Evolutionary conservation across 2,329 filamentous ascomycete species (phyloP), one percentile per base, ranked within the genome.

Genomic region (Dissoconium aciculare): DNA sequence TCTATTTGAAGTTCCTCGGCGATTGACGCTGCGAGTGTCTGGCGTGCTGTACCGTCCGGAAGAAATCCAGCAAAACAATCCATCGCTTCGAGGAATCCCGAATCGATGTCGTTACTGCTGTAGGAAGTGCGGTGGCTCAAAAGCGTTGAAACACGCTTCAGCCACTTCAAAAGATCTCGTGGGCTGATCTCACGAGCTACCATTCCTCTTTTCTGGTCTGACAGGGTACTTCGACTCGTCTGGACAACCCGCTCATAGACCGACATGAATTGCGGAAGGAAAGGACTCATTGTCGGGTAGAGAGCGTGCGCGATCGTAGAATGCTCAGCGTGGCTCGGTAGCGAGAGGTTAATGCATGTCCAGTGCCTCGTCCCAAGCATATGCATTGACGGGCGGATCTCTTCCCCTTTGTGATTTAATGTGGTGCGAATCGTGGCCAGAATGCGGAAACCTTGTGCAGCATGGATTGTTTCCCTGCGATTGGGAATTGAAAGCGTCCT

Each of bases 141-240:
- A 11, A 83, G 69, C 30, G 69, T 63, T 30, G 74, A 66, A 13
- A 94, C 62, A 36, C 89, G 71, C 27, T 73, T 70, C 46, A 84
- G 93, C 77, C 89, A 92, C 52, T 94, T 95, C 33, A 98, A 64
- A 6, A 98, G 62, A 53, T 95, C 89, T 42, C 79, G 66, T 15
- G 81, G 67, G 17, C 71, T 80, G 13, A 75, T 64, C 16, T 72
- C 67, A 35, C 77, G 69, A 8, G 69, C 64, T 39, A 57, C 70
- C 52, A 45, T 69, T 57, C 51, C 70, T 56, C 49, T 71, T 52
- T 50, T 69, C 34, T 58, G 61, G 0, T 60, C 59, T 27, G 52
- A 49, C 30, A 68, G 62, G 9, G 57, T 53, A 10, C 57, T 49
- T 31, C 62, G 19, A 3, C 28, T 26, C 8, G 36, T 28, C 15